These are phyloP conservation scores for Albophoma yamanashiensis DNA, from an alignment of 2,329 filamentous ascomycete species.

Conservation along the genomic window DNA sequence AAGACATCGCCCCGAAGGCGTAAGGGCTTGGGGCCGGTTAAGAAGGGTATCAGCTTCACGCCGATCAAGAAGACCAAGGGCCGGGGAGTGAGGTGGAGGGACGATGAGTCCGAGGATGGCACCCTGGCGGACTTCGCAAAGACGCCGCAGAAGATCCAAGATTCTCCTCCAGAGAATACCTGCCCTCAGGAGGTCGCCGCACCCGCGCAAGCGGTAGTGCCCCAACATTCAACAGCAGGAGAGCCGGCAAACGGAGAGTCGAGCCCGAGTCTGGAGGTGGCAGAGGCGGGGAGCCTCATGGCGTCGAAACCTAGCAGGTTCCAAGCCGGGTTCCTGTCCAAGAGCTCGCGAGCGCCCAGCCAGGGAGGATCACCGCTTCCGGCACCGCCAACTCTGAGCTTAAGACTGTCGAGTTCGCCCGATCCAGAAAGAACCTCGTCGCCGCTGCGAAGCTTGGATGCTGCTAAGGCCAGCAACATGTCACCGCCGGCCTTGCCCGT, in stretches of 20 bases:
- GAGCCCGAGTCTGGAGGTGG: slow-evolving; percentile 48
- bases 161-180: slow-evolving; percentile 9
- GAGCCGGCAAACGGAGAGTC: slow-evolving; percentile 31
- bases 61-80: slow-evolving; percentile 69
- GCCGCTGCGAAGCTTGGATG: slow-evolving; percentile 40
- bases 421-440: slow-evolving; percentile 23
- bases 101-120: slow-evolving; percentile 76
- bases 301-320: slow-evolving; percentile 61
- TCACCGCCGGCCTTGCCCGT: slow-evolving; percentile 29
- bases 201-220: neutral
- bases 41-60: slow-evolving; percentile 71
- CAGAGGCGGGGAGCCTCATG: slow-evolving; percentile 22
- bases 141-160: slow-evolving; percentile 61
- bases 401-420: slow-evolving; percentile 35
- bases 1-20: slow-evolving; percentile 74
- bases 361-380: slow-evolving; percentile 52
- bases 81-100: slow-evolving; percentile 81
- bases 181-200: neutral
- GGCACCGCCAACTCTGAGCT: slow-evolving; percentile 42
- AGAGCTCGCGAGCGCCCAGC: slow-evolving; percentile 28
- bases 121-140: slow-evolving; percentile 83
- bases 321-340: slow-evolving; percentile 76
- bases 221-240: slow-evolving; percentile 10
- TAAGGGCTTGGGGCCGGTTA: slow-evolving; percentile 45
- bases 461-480: slow-evolving; percentile 38